These are phyloP conservation scores for Tylopilus sp. DNA, from an alignment of 768 basidiomycete species.

Conservation along the genomic window DNA sequence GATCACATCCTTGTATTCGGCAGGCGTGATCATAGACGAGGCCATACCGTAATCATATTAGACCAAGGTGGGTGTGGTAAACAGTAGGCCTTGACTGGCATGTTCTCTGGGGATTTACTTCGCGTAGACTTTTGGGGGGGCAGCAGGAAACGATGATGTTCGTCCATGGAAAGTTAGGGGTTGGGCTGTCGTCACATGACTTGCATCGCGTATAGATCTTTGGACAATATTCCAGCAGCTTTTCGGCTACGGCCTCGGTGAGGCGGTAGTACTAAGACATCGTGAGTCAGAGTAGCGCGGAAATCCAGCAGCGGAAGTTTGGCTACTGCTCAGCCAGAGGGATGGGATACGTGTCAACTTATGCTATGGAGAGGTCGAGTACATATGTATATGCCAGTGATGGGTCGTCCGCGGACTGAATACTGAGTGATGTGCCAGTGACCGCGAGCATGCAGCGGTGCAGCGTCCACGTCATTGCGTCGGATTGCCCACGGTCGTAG, in stretches of 20 bases:
- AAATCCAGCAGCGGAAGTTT: no score
- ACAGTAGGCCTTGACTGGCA: conserved; percentile 28
- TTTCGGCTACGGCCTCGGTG: no score
- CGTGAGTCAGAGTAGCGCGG: no score
- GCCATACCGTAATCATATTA: conserved; percentile 41
- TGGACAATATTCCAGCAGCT: no score
- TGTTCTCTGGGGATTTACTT: background rate
- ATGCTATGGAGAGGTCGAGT: no score
- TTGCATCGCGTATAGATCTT: background rate
- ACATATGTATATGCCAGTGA: no score
- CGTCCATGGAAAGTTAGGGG: background rate
- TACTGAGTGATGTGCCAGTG: no score
- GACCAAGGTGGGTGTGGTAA: conserved; percentile 54
- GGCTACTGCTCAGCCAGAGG: no score
- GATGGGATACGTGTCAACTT: no score
- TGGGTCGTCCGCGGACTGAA: no score
- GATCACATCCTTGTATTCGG: background rate
- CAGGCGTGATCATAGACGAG: background rate
- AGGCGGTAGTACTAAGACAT: no score
- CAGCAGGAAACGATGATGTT: conserved; percentile 2
- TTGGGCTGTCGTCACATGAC: background rate
- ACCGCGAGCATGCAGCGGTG: no score
- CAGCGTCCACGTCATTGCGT: background rate
- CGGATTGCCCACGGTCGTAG: background rate
- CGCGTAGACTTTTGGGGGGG: background rate